Conservation (phyloP, 148 eudicot genomes). For the Chenopodium formosanum region DNA sequence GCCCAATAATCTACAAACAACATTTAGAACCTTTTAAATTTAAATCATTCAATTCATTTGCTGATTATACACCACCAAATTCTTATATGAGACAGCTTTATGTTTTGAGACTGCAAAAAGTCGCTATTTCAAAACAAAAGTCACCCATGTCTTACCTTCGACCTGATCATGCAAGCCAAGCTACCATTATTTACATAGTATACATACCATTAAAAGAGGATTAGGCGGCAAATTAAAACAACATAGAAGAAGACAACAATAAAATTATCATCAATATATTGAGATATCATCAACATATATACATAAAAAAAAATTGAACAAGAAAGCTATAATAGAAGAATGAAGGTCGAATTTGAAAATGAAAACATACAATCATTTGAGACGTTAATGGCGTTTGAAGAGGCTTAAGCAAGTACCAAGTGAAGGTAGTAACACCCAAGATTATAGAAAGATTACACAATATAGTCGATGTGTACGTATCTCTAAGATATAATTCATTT, state of each 20-base stretch:
- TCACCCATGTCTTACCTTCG: background rate
- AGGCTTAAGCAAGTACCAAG: slow-evolving; percentile 22
- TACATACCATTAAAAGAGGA: too few relatives aligned
- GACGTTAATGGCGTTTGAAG: slow-evolving; percentile 26
- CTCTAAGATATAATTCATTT: background rate
- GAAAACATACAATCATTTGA: slow-evolving; percentile 23
- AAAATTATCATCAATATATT: too few relatives aligned
- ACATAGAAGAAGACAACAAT: too few relatives aligned
- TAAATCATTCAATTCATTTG: background rate
- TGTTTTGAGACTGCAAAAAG: background rate
- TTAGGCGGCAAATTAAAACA: too few relatives aligned
- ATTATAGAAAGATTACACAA: slow-evolving; percentile 14
- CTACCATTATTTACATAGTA: too few relatives aligned
- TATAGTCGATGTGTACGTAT: background rate
- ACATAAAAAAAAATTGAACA: too few relatives aligned
- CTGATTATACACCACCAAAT: background rate
- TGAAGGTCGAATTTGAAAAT: background rate
- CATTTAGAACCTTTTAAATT: background rate
- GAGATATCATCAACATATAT: too few relatives aligned
- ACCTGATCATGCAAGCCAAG: too few relatives aligned
- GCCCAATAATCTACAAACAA: background rate
- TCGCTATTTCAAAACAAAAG: too few relatives aligned
- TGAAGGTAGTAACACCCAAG: background rate
- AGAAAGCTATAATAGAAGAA: background rate
- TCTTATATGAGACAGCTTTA: too few relatives aligned